Evolutionary conservation across 2,329 filamentous ascomycete genomes (phyloP).

Genomic region (Monosporascus cannonballus): DNA sequence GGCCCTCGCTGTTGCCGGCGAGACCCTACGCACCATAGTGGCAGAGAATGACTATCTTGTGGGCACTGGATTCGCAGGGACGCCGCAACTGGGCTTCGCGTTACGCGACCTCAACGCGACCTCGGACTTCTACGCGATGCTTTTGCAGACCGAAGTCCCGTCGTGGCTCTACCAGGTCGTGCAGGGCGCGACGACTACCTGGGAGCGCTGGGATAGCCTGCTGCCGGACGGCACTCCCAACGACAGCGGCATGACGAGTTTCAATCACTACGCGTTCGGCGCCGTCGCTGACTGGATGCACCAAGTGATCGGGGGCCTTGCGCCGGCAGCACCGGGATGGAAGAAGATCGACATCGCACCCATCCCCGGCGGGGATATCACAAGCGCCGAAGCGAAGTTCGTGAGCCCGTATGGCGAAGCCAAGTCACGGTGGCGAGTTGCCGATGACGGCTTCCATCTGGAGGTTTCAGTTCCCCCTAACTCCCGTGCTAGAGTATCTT

Average conservation of each 20-base stretch:
- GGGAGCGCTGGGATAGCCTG: slow-evolving; percentile 46
- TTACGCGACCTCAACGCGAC: slow-evolving; percentile 22
- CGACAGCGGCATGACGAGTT: slow-evolving; percentile 41
- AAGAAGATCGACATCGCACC: slow-evolving; percentile 30
- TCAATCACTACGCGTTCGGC: slow-evolving; percentile 46
- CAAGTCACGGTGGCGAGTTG: slow-evolving; percentile 21
- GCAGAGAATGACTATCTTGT: slow-evolving; percentile 28
- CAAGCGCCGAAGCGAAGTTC: slow-evolving; percentile 22
- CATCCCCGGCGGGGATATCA: slow-evolving; percentile 31
- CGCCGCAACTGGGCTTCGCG: slow-evolving; percentile 30
- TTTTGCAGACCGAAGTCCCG: slow-evolving; percentile 37
- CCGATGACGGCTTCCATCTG: slow-evolving; percentile 15
- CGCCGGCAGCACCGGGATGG: slow-evolving; percentile 34
- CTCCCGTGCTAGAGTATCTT: slow-evolving; percentile 12
- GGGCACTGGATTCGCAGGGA: slow-evolving; percentile 39
- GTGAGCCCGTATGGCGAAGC: slow-evolving; percentile 28
- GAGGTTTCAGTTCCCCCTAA: slow-evolving; percentile 18
- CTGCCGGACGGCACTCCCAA: slow-evolving; percentile 38
- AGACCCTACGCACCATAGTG: slow-evolving; percentile 26
- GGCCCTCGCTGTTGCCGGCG: slow-evolving; percentile 13
- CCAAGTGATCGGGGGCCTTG: slow-evolving; percentile 34
- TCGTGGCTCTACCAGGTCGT: slow-evolving; percentile 44
- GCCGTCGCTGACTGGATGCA: slow-evolving; percentile 43
- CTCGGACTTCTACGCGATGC: slow-evolving; percentile 39
- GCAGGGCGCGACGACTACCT: slow-evolving; percentile 41